Conservation (phyloP, 352 stramenopile genomes). For the Globisporangium recalcitrans region DNA sequence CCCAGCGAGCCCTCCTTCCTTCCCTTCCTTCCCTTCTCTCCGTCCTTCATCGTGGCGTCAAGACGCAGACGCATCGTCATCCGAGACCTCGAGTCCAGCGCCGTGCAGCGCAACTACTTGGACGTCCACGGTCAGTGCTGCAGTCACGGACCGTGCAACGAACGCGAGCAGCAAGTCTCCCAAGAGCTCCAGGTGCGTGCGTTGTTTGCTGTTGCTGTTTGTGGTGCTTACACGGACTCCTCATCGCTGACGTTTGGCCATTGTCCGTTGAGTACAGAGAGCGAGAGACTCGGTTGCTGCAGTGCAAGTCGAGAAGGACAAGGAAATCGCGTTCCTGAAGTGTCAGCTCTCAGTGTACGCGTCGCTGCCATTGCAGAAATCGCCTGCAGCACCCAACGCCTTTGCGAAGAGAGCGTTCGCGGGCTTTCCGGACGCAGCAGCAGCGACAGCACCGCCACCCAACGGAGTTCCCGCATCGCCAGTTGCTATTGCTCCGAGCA, state of each 20-base stretch:
- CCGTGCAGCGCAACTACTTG: background rate
- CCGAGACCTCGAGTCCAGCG: background rate
- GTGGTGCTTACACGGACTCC: background rate
- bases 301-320: background rate
- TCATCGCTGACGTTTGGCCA: background rate
- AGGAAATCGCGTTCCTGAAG: background rate
- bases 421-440: background rate
- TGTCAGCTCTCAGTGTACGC: background rate
- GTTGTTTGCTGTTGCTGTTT: background rate
- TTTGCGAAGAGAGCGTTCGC: background rate
- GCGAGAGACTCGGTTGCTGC: background rate
- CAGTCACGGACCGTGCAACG: background rate
- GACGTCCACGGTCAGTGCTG: background rate
- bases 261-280: background rate
- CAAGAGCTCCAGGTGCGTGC: background rate
- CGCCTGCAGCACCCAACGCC: background rate
- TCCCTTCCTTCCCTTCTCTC: no score
- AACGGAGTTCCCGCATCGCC: no score
- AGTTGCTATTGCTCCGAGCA: background rate
- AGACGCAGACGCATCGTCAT: constrained; percentile 2
- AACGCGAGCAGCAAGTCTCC: background rate
- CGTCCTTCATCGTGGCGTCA: no score
- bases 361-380: background rate
- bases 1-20: background rate
- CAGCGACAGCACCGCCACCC: no score